Conservation (phyloP, 106 monocot genomes). For the Hemerocallis citrina region DNA sequence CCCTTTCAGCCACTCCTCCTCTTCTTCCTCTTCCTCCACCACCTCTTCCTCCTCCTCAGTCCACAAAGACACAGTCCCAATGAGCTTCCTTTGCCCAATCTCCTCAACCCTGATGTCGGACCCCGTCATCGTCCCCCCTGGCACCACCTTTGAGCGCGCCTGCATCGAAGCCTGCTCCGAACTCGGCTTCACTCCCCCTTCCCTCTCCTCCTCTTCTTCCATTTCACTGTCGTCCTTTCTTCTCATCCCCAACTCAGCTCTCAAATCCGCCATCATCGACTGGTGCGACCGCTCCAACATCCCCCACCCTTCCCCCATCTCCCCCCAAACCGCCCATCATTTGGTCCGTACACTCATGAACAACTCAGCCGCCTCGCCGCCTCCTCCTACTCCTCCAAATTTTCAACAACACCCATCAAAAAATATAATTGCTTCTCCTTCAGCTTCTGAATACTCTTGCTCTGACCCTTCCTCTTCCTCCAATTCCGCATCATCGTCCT, state of each 20-base stretch:
- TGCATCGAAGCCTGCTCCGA: constrained; percentile 61
- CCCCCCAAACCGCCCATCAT: too few relatives aligned
- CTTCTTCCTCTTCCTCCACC: constrained; percentile 6
- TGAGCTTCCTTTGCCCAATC: constrained; percentile 78
- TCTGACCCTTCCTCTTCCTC: background rate
- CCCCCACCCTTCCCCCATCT: constrained; percentile 1
- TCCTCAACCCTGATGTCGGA: constrained; percentile 74
- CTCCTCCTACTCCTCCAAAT: too few relatives aligned
- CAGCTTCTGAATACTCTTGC: constrained; percentile 1
- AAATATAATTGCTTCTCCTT: too few relatives aligned
- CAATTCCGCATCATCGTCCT: background rate
- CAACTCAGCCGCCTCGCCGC: too few relatives aligned
- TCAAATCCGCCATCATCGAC: too few relatives aligned
- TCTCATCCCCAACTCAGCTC: too few relatives aligned
- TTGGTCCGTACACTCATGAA: too few relatives aligned
- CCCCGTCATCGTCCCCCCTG: constrained; percentile 74
- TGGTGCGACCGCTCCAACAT: too few relatives aligned
- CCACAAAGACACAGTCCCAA: constrained; percentile 11
- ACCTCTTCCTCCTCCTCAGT: background rate
- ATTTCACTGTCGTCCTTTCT: too few relatives aligned
- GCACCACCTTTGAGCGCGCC: constrained; percentile 73
- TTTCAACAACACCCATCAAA: too few relatives aligned
- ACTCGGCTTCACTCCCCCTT: constrained; percentile 32
- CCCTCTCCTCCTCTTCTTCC: background rate
- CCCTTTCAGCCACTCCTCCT: constrained; percentile 20